Conservation (phyloP, 129 eudicot genomes). For the sunflower (Helianthus annuus) region HanXRQr2.0-SUNRISE NC_035446.2:132643391-132643890, state of each 20-base stretch:
- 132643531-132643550: slow-evolving; percentile 5
- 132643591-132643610: slow-evolving; percentile 13
- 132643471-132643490: slow-evolving; percentile 8
- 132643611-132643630: neutral
- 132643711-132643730: slow-evolving; percentile 28
- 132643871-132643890: slow-evolving; percentile 32
- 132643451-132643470: slow-evolving; percentile 28
- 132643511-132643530: slow-evolving; percentile 16
- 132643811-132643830: slow-evolving; percentile 67
- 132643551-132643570: neutral
- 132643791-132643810: slow-evolving; percentile 31
- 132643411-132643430: neutral
- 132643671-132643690: slow-evolving; percentile 18
- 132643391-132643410: slow-evolving; percentile 18
- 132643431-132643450: slow-evolving; percentile 9
- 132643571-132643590: slow-evolving; percentile 11
- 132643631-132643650: neutral
- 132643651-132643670: neutral
- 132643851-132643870: slow-evolving; percentile 28
- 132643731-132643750: slow-evolving; percentile 19
- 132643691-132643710: slow-evolving; percentile 27
- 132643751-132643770: slow-evolving; percentile 36
- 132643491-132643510: slow-evolving; percentile 13
- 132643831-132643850: slow-evolving; percentile 46
- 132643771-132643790: slow-evolving; percentile 35